phyloP scores from a whole-genome alignment of 225 moss, liverwort and hornwort genomes.

The Polytrichum formosum region DNA sequence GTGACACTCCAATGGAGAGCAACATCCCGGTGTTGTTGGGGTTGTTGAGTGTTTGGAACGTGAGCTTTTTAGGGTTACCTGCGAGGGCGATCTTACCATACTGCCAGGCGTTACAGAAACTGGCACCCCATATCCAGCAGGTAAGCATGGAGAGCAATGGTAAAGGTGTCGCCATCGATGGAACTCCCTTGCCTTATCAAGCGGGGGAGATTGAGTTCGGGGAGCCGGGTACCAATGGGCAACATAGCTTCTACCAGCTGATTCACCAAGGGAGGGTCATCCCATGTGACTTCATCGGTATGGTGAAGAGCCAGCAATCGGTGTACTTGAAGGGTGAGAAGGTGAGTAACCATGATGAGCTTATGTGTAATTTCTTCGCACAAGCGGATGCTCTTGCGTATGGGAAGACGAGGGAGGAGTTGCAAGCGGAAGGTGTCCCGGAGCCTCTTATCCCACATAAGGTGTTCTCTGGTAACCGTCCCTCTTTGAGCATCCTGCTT shows the following conservation, averaged over 20 bases:
- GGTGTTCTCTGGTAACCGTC: slow-evolving; percentile 69
- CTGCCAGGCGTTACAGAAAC: slow-evolving; percentile 62
- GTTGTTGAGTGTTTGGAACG: slow-evolving; percentile 66
- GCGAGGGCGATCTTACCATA: slow-evolving; percentile 66
- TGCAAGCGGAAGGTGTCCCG: slow-evolving; percentile 43
- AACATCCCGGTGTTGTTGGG: slow-evolving; percentile 65
- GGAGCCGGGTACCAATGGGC: slow-evolving; percentile 73
- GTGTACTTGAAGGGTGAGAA: slow-evolving; percentile 71
- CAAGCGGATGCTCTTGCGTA: slow-evolving; percentile 71
- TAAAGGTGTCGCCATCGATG: slow-evolving; percentile 65
- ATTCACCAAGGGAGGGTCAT: slow-evolving; percentile 71
- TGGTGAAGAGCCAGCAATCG: slow-evolving; percentile 71
- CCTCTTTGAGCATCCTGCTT: slow-evolving; percentile 60
- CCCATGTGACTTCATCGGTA: slow-evolving; percentile 71
- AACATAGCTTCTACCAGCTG: slow-evolving; percentile 73
- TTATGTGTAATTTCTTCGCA: slow-evolving; percentile 76
- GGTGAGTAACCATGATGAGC: slow-evolving; percentile 70
- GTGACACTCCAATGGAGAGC: slow-evolving; percentile 48
- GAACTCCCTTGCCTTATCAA: slow-evolving; percentile 43
- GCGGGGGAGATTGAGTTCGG: slow-evolving; percentile 69
- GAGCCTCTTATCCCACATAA: slow-evolving; percentile 52
- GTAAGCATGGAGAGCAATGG: slow-evolving; percentile 80
- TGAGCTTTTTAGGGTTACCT: slow-evolving; percentile 51
- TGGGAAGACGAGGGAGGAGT: slow-evolving; percentile 58
- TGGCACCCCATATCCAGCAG: slow-evolving; percentile 72